These are phyloP conservation scores for Colletotrichum sp. DNA, from an alignment of 2,329 filamentous ascomycete species.

Conservation along the genomic window DNA sequence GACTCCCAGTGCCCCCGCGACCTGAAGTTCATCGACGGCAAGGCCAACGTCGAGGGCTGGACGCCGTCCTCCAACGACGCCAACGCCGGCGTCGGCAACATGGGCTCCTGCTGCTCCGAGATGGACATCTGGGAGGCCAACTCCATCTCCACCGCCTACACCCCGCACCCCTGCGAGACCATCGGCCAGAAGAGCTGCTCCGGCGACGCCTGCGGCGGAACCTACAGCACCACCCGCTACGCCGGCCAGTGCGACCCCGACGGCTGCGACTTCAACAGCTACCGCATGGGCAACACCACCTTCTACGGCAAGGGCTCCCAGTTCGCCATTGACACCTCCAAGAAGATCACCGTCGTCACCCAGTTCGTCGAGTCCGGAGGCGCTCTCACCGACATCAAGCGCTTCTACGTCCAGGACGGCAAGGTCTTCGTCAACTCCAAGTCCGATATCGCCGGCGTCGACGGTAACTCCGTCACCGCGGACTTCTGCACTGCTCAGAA, in stretches of 20 bases:
- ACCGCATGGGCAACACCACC: constrained; percentile 65
- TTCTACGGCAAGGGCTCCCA: constrained; percentile 63
- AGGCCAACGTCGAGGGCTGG: constrained; percentile 59
- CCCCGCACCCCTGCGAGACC: constrained; percentile 66
- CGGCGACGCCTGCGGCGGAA: constrained; percentile 56
- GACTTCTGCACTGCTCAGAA: constrained; percentile 65
- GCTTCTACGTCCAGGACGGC: constrained; percentile 69
- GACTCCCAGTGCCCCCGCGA: constrained; percentile 57
- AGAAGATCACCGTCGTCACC: constrained; percentile 68
- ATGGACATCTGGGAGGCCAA: constrained; percentile 72
- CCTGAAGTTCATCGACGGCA: constrained; percentile 62
- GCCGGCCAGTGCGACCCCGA: constrained; percentile 69
- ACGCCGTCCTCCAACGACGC: constrained; percentile 52
- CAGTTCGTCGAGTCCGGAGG: constrained; percentile 61
- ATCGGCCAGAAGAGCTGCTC: constrained; percentile 55
- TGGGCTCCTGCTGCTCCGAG: constrained; percentile 65
- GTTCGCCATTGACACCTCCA: constrained; percentile 61
- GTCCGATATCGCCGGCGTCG: constrained; percentile 39
- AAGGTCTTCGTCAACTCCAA: constrained; percentile 60
- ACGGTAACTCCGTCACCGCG: constrained; percentile 56
- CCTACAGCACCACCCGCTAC: constrained; percentile 59
- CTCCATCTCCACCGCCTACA: constrained; percentile 65
- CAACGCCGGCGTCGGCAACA: constrained; percentile 55
- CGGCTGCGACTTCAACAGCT: constrained; percentile 73
- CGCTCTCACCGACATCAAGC: constrained; percentile 62